These are phyloP conservation scores for Trichoderma sp. DNA, from an alignment of 2,329 filamentous ascomycete species.

Conservation along the genomic window DNA sequence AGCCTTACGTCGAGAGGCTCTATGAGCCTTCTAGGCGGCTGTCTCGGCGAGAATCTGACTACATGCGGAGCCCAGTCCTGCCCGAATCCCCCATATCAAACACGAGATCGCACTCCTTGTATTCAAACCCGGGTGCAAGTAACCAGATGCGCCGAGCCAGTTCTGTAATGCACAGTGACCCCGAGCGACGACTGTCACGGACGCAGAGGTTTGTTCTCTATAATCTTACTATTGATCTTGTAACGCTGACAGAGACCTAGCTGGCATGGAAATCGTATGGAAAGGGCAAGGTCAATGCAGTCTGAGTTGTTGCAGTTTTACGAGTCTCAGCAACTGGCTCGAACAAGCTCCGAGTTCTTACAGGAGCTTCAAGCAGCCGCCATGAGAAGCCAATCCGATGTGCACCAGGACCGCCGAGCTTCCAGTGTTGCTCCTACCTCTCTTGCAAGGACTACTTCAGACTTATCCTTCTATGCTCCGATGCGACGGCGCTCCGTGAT, in stretches of 20 bases:
- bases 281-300: constrained; percentile 16
- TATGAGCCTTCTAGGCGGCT: constrained; percentile 14
- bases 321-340: constrained; percentile 15
- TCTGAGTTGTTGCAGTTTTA: constrained; percentile 12
- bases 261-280: constrained; percentile 23
- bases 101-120: constrained; percentile 19
- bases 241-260: constrained; percentile 5
- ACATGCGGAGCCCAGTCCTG: constrained; percentile 7
- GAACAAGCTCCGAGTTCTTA: constrained; percentile 19
- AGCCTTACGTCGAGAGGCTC: constrained; percentile 5
- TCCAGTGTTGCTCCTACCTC: constrained; percentile 23
- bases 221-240: background rate
- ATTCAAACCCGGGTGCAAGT: constrained; percentile 10
- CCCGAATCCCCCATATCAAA: constrained; percentile 10
- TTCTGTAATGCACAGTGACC: constrained; percentile 16
- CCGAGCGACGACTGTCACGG: constrained; percentile 19
- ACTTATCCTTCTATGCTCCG: constrained; percentile 50
- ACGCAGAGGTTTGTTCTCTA: constrained; percentile 26
- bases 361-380: constrained; percentile 20
- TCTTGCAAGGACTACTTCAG: constrained; percentile 40
- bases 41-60: constrained; percentile 21
- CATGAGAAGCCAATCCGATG: constrained; percentile 12
- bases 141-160: constrained; percentile 18
- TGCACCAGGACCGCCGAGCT: constrained; percentile 9
- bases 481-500: constrained; percentile 51